These are phyloP conservation scores for Wickerhamiella siamensis DNA, from an alignment of 805 yeast genomes.

Conservation along the genomic window DNA sequence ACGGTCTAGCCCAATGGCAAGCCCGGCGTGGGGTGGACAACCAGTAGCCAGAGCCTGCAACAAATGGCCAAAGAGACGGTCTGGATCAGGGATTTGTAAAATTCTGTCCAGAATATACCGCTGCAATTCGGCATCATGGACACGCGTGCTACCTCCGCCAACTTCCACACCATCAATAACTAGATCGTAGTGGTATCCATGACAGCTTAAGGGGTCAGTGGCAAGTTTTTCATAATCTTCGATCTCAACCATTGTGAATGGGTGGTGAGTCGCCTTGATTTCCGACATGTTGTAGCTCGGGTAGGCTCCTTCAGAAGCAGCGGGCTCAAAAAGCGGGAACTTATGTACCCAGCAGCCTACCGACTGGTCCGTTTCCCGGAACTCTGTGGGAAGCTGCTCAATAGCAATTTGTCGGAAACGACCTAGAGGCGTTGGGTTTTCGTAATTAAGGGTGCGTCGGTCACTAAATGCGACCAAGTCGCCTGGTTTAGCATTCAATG, in stretches of 20 bases:
- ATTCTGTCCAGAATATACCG: constrained; percentile 52
- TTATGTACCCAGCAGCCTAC: constrained; percentile 62
- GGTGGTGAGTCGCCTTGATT: constrained; percentile 79
- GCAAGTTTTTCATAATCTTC: constrained; percentile 49
- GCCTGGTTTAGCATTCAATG: constrained; percentile 33
- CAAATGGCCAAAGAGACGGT: constrained; percentile 69
- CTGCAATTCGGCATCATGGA: constrained; percentile 76
- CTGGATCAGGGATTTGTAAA: constrained; percentile 42
- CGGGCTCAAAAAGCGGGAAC: constrained; percentile 82
- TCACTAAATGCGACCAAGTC: constrained; percentile 70
- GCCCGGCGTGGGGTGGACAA: constrained; percentile 97
- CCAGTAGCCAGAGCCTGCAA: constrained; percentile 72
- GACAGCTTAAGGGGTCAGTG: constrained; percentile 43
- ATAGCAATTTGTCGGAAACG: constrained; percentile 64
- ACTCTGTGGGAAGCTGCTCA: constrained; percentile 35
- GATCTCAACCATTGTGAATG: constrained; percentile 81
- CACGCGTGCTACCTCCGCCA: constrained; percentile 95
- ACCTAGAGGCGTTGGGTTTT: constrained; percentile 93
- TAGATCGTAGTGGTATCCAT: constrained; percentile 87
- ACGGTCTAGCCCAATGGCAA: constrained; percentile 90
- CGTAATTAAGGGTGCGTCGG: constrained; percentile 57
- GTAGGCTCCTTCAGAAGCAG: constrained; percentile 26
- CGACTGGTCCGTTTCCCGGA: constrained; percentile 25
- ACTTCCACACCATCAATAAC: constrained; percentile 90
- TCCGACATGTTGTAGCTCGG: constrained; percentile 43